Conservation (phyloP, 352 stramenopile genomes). For the Phytophthora cactorum region DNA sequence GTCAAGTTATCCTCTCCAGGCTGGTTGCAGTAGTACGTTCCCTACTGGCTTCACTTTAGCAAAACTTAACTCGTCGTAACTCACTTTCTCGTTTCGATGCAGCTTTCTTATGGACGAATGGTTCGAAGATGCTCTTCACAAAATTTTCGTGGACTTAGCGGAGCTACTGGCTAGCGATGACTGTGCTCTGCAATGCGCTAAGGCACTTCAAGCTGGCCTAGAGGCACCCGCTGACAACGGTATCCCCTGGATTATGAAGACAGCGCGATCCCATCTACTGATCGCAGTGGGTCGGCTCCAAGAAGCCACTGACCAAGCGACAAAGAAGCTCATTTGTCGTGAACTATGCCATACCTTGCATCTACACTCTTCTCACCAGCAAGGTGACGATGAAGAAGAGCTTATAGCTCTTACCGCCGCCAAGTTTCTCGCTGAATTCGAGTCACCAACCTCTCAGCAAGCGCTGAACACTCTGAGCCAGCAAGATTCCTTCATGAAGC, state of each 20-base stretch:
- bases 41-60: neutral
- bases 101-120: conserved; percentile 38
- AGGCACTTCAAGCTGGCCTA: conserved; percentile 8
- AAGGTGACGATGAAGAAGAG: conserved; percentile 4
- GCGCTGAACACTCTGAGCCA: conserved; percentile 16
- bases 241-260: conserved; percentile 25
- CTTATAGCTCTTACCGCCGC: neutral
- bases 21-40: conserved; percentile 45
- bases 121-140: conserved; percentile 20
- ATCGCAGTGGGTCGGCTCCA: conserved; percentile 19
- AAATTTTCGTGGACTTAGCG: conserved; percentile 12
- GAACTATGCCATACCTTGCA: conserved; percentile 25
- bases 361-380: conserved; percentile 3
- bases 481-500: conserved; percentile 23
- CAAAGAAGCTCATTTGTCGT: conserved; percentile 28
- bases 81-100: neutral
- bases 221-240: neutral
- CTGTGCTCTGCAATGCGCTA: conserved; percentile 12
- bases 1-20: conserved; percentile 36
- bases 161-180: conserved; percentile 14
- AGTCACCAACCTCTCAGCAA: conserved; percentile 21
- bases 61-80: neutral
- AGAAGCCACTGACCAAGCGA: conserved; percentile 14
- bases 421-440: conserved; percentile 23
- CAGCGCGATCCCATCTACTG: conserved; percentile 19